Conservation (phyloP, 202 grass and related monocot species). For the Schoenoplectus tabernaemontani region DNA sequence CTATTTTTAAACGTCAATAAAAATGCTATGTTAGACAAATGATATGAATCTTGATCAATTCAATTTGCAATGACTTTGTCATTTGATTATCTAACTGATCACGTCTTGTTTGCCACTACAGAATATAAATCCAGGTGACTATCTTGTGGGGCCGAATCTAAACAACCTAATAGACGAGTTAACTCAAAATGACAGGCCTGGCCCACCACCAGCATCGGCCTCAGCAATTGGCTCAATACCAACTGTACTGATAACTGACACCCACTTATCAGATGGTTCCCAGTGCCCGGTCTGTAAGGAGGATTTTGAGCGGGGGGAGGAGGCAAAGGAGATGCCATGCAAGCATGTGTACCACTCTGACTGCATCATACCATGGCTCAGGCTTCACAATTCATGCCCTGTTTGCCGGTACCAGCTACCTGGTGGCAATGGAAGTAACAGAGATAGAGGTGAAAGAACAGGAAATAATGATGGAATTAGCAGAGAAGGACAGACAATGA, state of each 20-base stretch:
- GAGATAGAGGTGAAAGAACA: neutral
- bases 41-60: neutral
- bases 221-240: constrained; percentile 77
- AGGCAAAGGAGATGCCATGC: constrained; percentile 78
- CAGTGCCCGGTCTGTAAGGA: constrained; percentile 99
- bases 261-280: constrained; percentile 61
- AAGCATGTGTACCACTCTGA: constrained; percentile 97
- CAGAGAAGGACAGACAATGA: neutral
- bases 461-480: neutral
- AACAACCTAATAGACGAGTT: constrained; percentile 64
- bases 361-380: constrained; percentile 92
- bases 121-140: constrained; percentile 42
- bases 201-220: constrained; percentile 46
- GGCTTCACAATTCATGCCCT: constrained; percentile 88
- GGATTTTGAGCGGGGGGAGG: constrained; percentile 82
- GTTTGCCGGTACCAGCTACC: constrained; percentile 77
- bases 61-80: neutral
- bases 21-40: neutral
- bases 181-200: constrained; percentile 72
- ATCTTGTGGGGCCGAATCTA: constrained; percentile 61
- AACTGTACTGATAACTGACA: constrained; percentile 48
- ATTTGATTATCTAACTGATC: neutral
- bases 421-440: neutral
- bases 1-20: neutral
- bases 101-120: constrained; percentile 16